Conservation (phyloP, 805 yeast species). For the Kregervanrija fluxuum region DNA sequence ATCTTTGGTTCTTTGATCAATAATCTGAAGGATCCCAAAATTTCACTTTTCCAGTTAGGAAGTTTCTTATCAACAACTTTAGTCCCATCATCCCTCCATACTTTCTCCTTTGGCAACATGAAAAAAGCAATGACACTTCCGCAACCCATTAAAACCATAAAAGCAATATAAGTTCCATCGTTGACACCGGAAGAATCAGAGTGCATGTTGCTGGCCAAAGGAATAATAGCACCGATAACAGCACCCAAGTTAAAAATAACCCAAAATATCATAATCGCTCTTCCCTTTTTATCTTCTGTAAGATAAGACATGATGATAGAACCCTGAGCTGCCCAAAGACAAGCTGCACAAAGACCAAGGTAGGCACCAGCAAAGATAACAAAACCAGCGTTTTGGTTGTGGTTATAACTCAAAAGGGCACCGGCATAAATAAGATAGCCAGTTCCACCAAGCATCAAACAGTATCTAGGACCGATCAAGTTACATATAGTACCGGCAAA, state of each 20-base stretch:
- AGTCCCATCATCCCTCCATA: constrained; percentile 43
- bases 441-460: constrained; percentile 44
- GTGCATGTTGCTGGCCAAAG: constrained; percentile 44
- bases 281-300: constrained; percentile 44
- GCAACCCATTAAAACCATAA: constrained; percentile 41
- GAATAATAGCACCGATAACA: constrained; percentile 51
- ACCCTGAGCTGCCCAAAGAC: constrained; percentile 56
- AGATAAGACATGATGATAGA: constrained; percentile 53
- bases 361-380: constrained; percentile 45
- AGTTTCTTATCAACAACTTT: constrained; percentile 37
- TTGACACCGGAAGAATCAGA: constrained; percentile 29
- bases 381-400: constrained; percentile 41
- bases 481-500: constrained; percentile 51
- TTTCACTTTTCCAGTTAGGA: constrained; percentile 35
- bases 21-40: constrained; percentile 27
- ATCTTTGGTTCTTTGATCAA: constrained; percentile 27
- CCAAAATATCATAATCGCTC: constrained; percentile 50
- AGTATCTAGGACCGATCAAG: constrained; percentile 36
- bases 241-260: constrained; percentile 55
- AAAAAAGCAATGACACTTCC: constrained; percentile 40
- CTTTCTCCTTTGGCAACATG: constrained; percentile 43
- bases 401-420: constrained; percentile 41
- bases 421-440: constrained; percentile 50
- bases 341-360: constrained; percentile 48
- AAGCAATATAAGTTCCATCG: constrained; percentile 49